Conservation (phyloP, 352 stramenopile species). For the Phytophthora kernoviae region DNA sequence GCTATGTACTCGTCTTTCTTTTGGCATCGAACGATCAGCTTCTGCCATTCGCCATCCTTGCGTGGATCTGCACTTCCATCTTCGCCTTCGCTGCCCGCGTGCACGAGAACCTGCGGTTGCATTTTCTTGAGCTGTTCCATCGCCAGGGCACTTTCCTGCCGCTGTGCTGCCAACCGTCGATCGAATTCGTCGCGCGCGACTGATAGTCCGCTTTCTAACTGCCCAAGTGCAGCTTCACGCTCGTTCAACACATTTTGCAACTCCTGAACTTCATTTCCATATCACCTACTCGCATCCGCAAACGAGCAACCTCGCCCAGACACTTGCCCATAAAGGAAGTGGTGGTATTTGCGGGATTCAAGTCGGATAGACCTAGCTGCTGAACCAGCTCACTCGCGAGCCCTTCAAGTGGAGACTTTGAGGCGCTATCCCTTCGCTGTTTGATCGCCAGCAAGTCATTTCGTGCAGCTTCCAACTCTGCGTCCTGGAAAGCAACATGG, state of each 20-base stretch:
- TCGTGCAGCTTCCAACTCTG: conserved; percentile 56
- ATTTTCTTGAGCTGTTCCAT: conserved; percentile 48
- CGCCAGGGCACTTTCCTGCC: conserved; percentile 43
- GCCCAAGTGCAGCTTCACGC: conserved; percentile 47
- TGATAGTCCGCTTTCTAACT: conserved; percentile 64
- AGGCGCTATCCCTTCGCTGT: conserved; percentile 29
- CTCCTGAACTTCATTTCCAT: conserved; percentile 45
- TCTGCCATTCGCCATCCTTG: conserved; percentile 68
- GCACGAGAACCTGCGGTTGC: conserved; percentile 34
- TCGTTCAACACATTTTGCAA: conserved; percentile 49
- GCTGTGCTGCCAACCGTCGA: conserved; percentile 54
- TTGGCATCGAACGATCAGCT: conserved; percentile 65
- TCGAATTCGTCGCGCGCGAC: conserved; percentile 80
- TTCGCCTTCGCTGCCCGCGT: conserved; percentile 7
- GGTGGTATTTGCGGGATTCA: conserved; percentile 2
- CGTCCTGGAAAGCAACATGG: conserved; percentile 84
- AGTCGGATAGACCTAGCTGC: conserved; percentile 25
- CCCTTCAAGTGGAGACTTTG: conserved; percentile 54
- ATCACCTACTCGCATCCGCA: conserved; percentile 52
- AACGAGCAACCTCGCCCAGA: conserved; percentile 55
- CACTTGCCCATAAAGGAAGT: conserved; percentile 49
- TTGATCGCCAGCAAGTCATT: conserved; percentile 64
- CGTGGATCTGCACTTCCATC: background rate
- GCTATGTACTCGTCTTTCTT: conserved; percentile 88
- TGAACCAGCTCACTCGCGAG: conserved; percentile 36